Base-by-base conservation (phyloP, 1,139 yeast genomes). In the Scheffersomyces illinoinensis region DNA sequence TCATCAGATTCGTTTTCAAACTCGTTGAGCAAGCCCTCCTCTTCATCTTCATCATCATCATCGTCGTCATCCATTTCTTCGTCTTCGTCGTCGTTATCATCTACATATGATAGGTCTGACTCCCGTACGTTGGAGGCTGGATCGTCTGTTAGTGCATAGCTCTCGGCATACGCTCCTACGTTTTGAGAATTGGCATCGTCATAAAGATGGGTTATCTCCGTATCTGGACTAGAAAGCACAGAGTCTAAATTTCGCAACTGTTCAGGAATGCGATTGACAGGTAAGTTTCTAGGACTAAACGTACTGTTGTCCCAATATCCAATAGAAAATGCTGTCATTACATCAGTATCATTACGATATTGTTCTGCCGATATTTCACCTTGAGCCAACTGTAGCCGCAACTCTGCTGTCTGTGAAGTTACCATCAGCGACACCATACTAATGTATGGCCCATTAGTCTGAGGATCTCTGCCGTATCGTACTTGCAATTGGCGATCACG, bases 21-120 rank as follows among this genome's bases (percentile, higher is more conserved):
- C 14, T 48, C 51, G 10, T 48, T 48, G 23, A 51, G 48, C 17
- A 52, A 46, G 48, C 54, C 54, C n/a, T 50, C 53, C n/a, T 19
- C 56, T 20, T 53, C 59, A 33, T 53, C 55, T 18, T 51, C 59
- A n/a, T 55, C 54, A 5, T 53, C 57, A 18, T 50, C 57, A 5
- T 54, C 59, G 21, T 55, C 56, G 20, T 52, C 54, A 17, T 55
- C 57, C 21, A 52, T 56, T n/a, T 53, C 56, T 19, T 54, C 56
- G 39, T 57, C 57, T 10, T 52, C 55, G 14, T 56, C 55, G 21
- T 53, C 58, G 12, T 56, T 53, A 43, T 48, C 56, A 23, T 54
- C 56, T 21, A 50, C 57, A 18, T 53, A 54, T 2, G 57, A 50
- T 33, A 33, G 17, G 43, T 33, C 43, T 12, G 43, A 53, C 5